These are phyloP conservation scores for Corchorus olitorius DNA, from an alignment of 345 rosid species.

Conservation along the genomic window DNA sequence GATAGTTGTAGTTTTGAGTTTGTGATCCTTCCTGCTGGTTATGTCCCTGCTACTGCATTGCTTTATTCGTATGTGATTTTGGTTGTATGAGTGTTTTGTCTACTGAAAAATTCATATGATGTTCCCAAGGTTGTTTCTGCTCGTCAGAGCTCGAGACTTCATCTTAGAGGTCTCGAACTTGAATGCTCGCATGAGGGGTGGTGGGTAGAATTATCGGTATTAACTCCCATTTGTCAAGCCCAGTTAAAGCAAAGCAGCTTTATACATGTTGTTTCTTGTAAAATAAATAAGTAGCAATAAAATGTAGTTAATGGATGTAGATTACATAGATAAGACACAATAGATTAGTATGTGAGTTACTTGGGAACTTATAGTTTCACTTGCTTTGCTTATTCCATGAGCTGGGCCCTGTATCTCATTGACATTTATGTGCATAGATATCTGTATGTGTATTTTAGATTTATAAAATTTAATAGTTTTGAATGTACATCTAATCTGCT, in stretches of 20 bases:
- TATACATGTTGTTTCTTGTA: too few relatives aligned
- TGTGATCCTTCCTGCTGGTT: background rate
- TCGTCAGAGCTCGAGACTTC: too few relatives aligned
- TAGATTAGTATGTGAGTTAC: background rate
- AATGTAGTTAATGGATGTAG: background rate
- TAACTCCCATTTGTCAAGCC: too few relatives aligned
- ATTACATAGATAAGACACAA: background rate
- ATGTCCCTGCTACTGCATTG: background rate
- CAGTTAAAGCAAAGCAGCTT: background rate
- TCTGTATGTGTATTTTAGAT: background rate
- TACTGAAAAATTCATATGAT: background rate
- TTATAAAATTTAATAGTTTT: too few relatives aligned
- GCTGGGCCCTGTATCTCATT: too few relatives aligned
- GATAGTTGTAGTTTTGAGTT: background rate
- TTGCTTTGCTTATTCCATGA: background rate
- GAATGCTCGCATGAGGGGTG: too few relatives aligned
- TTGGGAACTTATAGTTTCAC: background rate
- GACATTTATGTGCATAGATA: too few relatives aligned
- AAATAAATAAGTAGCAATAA: too few relatives aligned
- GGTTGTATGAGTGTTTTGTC: background rate
- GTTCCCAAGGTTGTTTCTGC: too few relatives aligned
- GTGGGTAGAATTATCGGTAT: too few relatives aligned
- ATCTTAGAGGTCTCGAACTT: too few relatives aligned
- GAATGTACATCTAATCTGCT: background rate
- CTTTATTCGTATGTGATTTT: too few relatives aligned